A percentile compares a stretch with the other conserved stretches of the same genome.
These are phyloP conservation scores for Trichoderma oligosporum DNA, from an alignment of 2,329 filamentous ascomycete genomes.

Conservation along the genomic window DNA sequence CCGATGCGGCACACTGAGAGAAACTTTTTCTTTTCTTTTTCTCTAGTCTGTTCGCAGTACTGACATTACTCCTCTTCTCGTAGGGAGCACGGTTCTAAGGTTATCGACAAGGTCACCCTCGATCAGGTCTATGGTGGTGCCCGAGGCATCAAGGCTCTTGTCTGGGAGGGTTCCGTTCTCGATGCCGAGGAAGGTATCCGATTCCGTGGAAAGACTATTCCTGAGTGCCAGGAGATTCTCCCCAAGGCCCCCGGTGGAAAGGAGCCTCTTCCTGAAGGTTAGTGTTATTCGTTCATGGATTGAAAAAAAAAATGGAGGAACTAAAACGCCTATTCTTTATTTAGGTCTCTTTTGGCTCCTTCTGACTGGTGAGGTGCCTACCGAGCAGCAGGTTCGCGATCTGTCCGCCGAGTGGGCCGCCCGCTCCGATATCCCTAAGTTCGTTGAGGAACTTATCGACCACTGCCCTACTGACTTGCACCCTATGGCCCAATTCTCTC, in stretches of 20 bases:
- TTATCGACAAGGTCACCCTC: conserved; percentile 94
- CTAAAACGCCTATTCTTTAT: background rate
- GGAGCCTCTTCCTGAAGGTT: conserved; percentile 94
- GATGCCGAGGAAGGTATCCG: conserved; percentile 99
- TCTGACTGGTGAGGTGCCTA: conserved; percentile 94
- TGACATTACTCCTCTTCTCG: conserved; percentile 21
- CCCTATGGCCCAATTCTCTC: conserved; percentile 99
- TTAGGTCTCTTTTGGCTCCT: conserved; percentile 98
- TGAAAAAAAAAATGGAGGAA: background rate
- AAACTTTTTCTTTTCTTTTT: background rate
- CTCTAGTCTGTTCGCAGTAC: conserved; percentile 10
- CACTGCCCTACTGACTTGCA: conserved; percentile 98
- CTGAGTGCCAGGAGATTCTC: conserved; percentile 95
- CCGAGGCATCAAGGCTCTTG: conserved; percentile 96
- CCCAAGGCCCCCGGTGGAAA: conserved; percentile 95
- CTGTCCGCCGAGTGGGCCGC: conserved; percentile 99
- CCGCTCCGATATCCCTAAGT: conserved; percentile 94
- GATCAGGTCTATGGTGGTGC: conserved; percentile 99
- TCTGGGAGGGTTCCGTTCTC: conserved; percentile 98
- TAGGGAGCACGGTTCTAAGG: conserved; percentile 92
- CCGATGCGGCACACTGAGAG: conserved; percentile 22
- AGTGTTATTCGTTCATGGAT: conserved; percentile 19
- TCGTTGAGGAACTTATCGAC: conserved; percentile 99
- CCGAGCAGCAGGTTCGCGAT: conserved; percentile 96
- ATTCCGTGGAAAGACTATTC: conserved; percentile 98